These are phyloP conservation scores for Mycena vulgaris DNA, from an alignment of 768 basidiomycete species.

Conservation along the genomic window DNA sequence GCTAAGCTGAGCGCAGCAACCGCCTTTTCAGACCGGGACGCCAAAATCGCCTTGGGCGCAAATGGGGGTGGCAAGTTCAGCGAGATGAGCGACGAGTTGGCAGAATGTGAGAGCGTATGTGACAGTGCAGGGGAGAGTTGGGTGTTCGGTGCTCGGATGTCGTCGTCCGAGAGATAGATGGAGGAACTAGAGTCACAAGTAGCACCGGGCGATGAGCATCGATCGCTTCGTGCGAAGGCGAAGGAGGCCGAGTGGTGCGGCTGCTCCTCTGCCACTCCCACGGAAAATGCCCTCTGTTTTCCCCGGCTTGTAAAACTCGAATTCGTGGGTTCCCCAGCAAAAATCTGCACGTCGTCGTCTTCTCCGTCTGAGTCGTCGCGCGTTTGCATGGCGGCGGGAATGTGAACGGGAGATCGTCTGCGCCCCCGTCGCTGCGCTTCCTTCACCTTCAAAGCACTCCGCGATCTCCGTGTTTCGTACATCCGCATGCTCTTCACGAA, in stretches of 20 bases:
- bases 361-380: constrained; percentile 51
- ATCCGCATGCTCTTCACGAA: constrained; percentile 82
- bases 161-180: constrained; percentile 53
- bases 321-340: constrained; percentile 56
- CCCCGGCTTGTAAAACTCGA: constrained; percentile 44
- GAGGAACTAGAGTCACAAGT: constrained; percentile 47
- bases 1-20: constrained; percentile 72
- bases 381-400: constrained; percentile 30
- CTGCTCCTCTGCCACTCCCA: constrained; percentile 61
- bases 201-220: constrained; percentile 50
- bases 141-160: constrained; percentile 37
- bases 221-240: constrained; percentile 38
- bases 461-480: constrained; percentile 70
- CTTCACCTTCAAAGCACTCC: constrained; percentile 55
- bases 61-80: constrained; percentile 46
- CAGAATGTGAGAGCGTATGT: constrained; percentile 53
- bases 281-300: constrained; percentile 60
- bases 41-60: constrained; percentile 37
- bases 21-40: constrained; percentile 71
- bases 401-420: constrained; percentile 52
- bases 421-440: constrained; percentile 59
- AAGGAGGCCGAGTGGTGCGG: constrained; percentile 38
- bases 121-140: constrained; percentile 53
- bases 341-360: constrained; percentile 74
- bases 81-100: constrained; percentile 58